Evolutionary conservation across 129 eudicot genomes (phyloP).

Genomic region (Erigeron canadensis): DNA sequence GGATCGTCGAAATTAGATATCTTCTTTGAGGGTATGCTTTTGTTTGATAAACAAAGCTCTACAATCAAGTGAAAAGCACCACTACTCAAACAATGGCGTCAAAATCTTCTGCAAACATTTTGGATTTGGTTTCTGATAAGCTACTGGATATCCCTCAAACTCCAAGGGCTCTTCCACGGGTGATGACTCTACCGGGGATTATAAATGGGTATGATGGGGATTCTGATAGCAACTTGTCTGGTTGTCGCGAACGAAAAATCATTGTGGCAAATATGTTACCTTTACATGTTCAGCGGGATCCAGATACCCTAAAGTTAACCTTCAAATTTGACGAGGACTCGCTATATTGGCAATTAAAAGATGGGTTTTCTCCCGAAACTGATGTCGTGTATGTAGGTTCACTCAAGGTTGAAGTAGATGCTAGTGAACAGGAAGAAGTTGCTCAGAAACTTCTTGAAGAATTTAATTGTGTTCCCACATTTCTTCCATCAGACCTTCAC

Average conservation of each 20-base stretch:
- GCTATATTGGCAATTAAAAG: conserved; percentile 57
- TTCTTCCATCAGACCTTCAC: conserved; percentile 65
- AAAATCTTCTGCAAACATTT: conserved; percentile 57
- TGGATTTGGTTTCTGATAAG: conserved; percentile 57
- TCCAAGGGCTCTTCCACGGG: conserved; percentile 77
- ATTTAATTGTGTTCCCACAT: conserved; percentile 87
- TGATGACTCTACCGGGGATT: conserved; percentile 76
- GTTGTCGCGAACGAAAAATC: conserved; percentile 53
- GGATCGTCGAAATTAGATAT: conserved; percentile 28
- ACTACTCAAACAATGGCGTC: conserved; percentile 48
- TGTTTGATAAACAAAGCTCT: conserved; percentile 16
- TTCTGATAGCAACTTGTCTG: conserved; percentile 50
- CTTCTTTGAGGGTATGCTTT: conserved; percentile 5
- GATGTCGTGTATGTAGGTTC: conserved; percentile 80
- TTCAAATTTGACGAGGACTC: conserved; percentile 76
- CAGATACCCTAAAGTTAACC: conserved; percentile 57
- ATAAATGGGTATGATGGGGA: conserved; percentile 59
- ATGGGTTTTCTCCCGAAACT: conserved; percentile 71
- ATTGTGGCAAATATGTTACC: conserved; percentile 86
- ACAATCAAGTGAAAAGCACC: conserved; percentile 20
- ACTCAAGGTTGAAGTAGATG: conserved; percentile 62
- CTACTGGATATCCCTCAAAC: conserved; percentile 72
- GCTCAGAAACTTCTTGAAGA: conserved; percentile 74
- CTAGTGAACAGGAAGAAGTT: conserved; percentile 75
- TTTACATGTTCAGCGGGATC: conserved; percentile 53